Evolutionary conservation across 1,284 basidiomycete species (phyloP).

Genomic region (Pterulicium gracile): DNA sequence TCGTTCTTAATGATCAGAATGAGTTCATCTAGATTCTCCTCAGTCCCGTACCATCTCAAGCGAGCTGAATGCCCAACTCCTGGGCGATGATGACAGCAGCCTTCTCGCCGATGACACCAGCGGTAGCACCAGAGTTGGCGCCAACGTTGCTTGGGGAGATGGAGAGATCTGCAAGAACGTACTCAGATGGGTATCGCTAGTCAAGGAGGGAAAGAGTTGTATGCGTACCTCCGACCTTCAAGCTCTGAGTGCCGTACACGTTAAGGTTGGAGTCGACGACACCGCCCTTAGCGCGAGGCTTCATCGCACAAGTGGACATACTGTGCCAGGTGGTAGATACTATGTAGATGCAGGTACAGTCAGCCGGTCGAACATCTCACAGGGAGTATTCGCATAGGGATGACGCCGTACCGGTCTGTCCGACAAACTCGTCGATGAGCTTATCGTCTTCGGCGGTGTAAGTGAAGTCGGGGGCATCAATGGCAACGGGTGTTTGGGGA

Average conservation of each 20-base stretch:
- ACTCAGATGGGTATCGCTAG: too few relatives aligned
- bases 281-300: conserved; percentile 8
- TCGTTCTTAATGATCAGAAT: too few relatives aligned
- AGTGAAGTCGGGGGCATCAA: conserved; percentile 22
- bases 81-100: conserved; percentile 17
- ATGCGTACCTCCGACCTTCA: conserved; percentile 30
- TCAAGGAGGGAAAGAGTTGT: too few relatives aligned
- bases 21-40: too few relatives aligned
- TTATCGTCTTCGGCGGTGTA: conserved; percentile 33
- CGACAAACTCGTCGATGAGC: conserved; percentile 22
- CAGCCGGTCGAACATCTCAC: conserved; percentile 15
- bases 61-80: conserved; percentile 11
- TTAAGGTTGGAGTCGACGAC: background rate
- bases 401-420: conserved; percentile 5
- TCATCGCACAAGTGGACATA: conserved; percentile 8
- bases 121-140: conserved; percentile 8
- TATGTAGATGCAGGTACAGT: conserved; percentile 24
- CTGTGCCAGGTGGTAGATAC: conserved; percentile 16
- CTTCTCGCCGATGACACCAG: conserved; percentile 15
- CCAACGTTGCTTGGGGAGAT: conserved; percentile 21
- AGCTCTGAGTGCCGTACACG: conserved; percentile 14
- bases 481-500: conserved; percentile 12
- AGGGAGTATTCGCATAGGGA: background rate
- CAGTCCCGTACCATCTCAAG: background rate
- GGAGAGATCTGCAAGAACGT: conserved; percentile 21